phyloP scores from a whole-genome alignment of 164 flowering plant genomes.

The Aristolochia contorta region DNA sequence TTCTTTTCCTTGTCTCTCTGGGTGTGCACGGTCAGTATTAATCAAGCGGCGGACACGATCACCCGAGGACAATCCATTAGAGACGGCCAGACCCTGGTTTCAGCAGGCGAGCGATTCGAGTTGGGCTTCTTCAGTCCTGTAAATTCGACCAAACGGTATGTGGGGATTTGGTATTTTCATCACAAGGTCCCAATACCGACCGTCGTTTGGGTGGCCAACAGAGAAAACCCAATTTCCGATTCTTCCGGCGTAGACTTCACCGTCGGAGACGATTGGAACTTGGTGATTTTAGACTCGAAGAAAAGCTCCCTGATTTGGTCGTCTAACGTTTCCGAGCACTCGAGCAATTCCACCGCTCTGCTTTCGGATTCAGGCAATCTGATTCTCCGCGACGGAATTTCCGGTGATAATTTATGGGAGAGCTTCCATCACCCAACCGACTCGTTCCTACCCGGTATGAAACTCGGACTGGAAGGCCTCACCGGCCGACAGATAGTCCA shows the following conservation, averaged over 20 bases:
- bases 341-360: too few species aligned
- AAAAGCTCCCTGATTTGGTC: too few species aligned
- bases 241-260: too few species aligned
- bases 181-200: conserved; percentile 15
- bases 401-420: conserved; percentile 27
- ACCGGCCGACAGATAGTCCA: conserved; percentile 19
- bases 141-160: conserved; percentile 31
- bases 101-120: conserved; percentile 8
- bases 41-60: conserved; percentile 14
- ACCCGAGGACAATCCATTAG: conserved; percentile 16
- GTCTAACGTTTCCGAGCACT: too few species aligned
- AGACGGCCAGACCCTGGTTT: conserved; percentile 21
- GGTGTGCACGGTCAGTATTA: not conserved
- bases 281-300: too few species aligned
- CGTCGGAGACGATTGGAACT: too few species aligned
- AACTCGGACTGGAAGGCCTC: conserved; percentile 13
- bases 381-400: not conserved
- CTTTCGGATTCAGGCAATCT: too few species aligned
- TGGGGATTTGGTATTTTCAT: conserved; percentile 62
- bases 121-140: conserved; percentile 54
- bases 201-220: not conserved
- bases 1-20: too few species aligned
- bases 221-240: too few species aligned
- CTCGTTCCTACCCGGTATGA: conserved; percentile 48
- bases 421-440: conserved; percentile 50